Conservation (phyloP, 176 grass and related monocot species). For the Triticum turgidum region DNA sequence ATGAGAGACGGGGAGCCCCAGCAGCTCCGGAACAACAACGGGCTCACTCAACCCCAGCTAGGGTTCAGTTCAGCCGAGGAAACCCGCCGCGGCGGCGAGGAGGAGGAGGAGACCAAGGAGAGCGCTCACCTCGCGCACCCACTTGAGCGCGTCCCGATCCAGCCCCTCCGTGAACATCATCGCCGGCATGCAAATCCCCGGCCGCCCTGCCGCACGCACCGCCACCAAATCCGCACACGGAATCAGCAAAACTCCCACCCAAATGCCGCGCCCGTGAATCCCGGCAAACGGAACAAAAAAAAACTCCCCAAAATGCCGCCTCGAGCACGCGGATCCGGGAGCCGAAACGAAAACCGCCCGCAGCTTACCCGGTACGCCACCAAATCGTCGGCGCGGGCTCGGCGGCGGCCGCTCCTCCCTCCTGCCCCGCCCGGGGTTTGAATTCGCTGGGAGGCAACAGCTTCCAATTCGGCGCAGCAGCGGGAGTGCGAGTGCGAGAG, state of each 20-base stretch:
- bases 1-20: conserved; percentile 17
- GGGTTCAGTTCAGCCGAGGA: not conserved
- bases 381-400: conserved; percentile 2
- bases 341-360: conserved; percentile 30
- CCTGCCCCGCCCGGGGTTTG: conserved; percentile 18
- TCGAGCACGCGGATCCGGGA: conserved; percentile 20
- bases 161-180: conserved; percentile 95
- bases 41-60: not conserved
- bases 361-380: conserved; percentile 30
- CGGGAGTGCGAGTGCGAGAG: not conserved
- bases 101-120: not conserved
- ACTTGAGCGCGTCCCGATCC: conserved; percentile 74
- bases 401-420: not conserved
- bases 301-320: conserved; percentile 1
- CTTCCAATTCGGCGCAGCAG: not conserved
- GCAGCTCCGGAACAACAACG: not conserved
- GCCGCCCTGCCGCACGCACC: conserved; percentile 40
- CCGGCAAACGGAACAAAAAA: not conserved
- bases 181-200: conserved; percentile 34
- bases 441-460: conserved; percentile 4
- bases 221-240: not conserved
- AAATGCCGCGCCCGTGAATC: conserved; percentile 33
- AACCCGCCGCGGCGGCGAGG: not conserved
- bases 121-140: conserved; percentile 76
- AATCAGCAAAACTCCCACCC: not conserved